Percentiles rank a stretch among this genome's conserved stretches.
phyloP scores from a whole-genome alignment of 352 stramenopile genomes.

The Phytophthora cajani region DNA sequence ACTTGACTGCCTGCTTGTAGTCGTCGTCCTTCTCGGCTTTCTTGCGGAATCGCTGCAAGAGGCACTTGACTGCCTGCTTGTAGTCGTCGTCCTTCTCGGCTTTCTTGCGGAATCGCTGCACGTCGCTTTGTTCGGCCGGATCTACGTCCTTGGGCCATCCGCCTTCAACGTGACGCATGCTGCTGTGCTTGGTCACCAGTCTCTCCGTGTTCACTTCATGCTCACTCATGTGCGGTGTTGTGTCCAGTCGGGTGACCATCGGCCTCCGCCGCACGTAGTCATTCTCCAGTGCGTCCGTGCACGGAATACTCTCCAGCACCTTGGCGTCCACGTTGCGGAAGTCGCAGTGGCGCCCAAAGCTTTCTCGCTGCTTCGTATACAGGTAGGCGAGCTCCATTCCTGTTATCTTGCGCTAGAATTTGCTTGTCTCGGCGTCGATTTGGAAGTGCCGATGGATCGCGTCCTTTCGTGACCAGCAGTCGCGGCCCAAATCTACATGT shows the following conservation, averaged over 20 bases:
- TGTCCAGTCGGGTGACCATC: conserved; percentile 89
- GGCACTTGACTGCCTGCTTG: conserved; percentile 93
- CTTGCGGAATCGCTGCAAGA: conserved; percentile 96
- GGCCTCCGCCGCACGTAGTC: conserved; percentile 92
- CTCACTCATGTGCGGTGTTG: conserved; percentile 91
- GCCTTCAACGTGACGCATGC: conserved; percentile 96
- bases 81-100: conserved; percentile 98
- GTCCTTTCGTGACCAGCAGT: conserved; percentile 31
- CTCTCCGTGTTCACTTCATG: conserved; percentile 95
- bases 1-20: conserved; percentile 95
- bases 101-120: conserved; percentile 97
- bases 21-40: conserved; percentile 98
- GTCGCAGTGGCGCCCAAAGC: conserved; percentile 94
- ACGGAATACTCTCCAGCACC: conserved; percentile 91
- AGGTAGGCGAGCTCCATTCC: conserved; percentile 91
- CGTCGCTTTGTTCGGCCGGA: conserved; percentile 95
- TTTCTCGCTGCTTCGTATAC: conserved; percentile 91
- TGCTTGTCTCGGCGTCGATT: conserved; percentile 15
- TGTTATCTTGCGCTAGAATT: neutral
- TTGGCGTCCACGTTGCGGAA: conserved; percentile 92
- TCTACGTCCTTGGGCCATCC: conserved; percentile 98
- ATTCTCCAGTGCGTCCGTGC: conserved; percentile 84
- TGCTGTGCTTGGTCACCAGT: conserved; percentile 92
- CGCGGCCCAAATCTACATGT: neutral
- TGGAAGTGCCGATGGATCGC: conserved; percentile 37